A percentile compares a stretch with the other conserved stretches of the same genome.
These are phyloP conservation scores for Agrocybe chaxingu DNA, from an alignment of 768 basidiomycete species.

Conservation along the genomic window DNA sequence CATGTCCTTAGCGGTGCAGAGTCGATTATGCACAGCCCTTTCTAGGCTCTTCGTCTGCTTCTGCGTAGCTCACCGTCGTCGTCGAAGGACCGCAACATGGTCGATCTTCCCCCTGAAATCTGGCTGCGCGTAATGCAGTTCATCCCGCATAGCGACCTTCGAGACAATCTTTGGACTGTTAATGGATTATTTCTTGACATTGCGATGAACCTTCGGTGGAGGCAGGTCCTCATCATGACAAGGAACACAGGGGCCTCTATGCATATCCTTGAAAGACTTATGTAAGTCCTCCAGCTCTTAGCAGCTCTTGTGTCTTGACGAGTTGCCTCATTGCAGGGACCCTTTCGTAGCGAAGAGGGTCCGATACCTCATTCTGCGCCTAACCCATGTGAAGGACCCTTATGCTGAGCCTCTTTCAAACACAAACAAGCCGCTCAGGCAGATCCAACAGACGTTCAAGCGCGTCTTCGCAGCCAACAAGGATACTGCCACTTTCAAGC, in stretches of 20 bases:
- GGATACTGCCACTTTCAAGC: constrained; percentile 1
- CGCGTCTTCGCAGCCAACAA: constrained; percentile 11
- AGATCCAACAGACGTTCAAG: constrained; percentile 9
- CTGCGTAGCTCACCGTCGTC: neutral
- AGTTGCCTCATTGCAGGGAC: constrained; percentile 12
- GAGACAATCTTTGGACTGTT: constrained; percentile 20
- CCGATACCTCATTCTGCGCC: constrained; percentile 13
- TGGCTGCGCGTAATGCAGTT: constrained; percentile 28
- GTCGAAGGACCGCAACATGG: neutral
- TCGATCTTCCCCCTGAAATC: constrained; percentile 29
- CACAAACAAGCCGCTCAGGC: neutral
- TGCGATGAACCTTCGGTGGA: constrained; percentile 27
- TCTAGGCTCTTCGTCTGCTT: too few relatives aligned
- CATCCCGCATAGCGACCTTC: constrained; percentile 24
- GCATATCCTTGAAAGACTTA: constrained; percentile 1
- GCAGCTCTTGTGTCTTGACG: neutral
- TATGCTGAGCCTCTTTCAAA: neutral
- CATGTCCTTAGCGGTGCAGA: too few relatives aligned
- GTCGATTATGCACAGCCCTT: too few relatives aligned
- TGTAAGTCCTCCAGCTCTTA: neutral
- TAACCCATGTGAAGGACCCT: constrained; percentile 11
- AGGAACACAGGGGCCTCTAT: constrained; percentile 13
- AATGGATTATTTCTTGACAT: constrained; percentile 30
- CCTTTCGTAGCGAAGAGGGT: constrained; percentile 22
- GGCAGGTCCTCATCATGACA: constrained; percentile 20